Conservation (phyloP, 352 stramenopile species). For the Phytophthora fragariae region DNA sequence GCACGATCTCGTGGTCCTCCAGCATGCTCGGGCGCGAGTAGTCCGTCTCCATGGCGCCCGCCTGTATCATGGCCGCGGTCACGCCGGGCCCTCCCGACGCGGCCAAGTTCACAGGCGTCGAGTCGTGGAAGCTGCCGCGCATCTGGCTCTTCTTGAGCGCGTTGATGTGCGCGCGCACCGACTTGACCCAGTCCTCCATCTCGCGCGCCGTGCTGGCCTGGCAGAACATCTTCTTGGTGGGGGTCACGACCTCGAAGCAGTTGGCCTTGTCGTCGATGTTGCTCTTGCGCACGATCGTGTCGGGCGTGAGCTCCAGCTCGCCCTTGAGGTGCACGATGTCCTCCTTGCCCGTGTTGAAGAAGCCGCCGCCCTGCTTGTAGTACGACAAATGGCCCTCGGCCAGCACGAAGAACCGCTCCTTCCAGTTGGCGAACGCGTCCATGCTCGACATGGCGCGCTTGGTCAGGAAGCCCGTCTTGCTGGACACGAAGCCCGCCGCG, state of each 20-base stretch:
- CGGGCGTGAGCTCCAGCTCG: conserved; percentile 80
- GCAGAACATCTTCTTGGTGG: conserved; percentile 88
- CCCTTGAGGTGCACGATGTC: conserved; percentile 89
- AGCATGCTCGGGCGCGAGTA: conserved; percentile 86
- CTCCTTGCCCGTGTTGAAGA: conserved; percentile 88
- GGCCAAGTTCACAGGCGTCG: conserved; percentile 39
- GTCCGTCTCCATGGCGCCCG: conserved; percentile 48
- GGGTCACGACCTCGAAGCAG: conserved; percentile 87
- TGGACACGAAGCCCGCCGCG: conserved; percentile 65
- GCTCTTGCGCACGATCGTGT: conserved; percentile 84
- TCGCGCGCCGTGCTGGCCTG: conserved; percentile 82
- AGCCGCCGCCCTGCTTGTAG: conserved; percentile 87
- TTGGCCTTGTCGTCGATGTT: conserved; percentile 90
- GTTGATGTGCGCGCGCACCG: conserved; percentile 80
- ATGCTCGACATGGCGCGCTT: conserved; percentile 90
- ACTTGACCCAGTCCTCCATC: conserved; percentile 91
- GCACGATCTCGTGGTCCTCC: conserved; percentile 88
- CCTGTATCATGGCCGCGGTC: conserved; percentile 22
- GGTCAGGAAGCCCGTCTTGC: conserved; percentile 87
- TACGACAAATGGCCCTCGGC: conserved; percentile 86
- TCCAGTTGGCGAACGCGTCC: conserved; percentile 90
- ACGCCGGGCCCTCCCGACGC: conserved; percentile 36
- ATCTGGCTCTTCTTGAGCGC: conserved; percentile 66
- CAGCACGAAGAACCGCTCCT: conserved; percentile 89
- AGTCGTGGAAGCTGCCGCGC: conserved; percentile 76